Evolutionary conservation across 2,329 filamentous ascomycete genomes (phyloP).

Genomic region (Coniochaeta hoffmannii): DNA sequence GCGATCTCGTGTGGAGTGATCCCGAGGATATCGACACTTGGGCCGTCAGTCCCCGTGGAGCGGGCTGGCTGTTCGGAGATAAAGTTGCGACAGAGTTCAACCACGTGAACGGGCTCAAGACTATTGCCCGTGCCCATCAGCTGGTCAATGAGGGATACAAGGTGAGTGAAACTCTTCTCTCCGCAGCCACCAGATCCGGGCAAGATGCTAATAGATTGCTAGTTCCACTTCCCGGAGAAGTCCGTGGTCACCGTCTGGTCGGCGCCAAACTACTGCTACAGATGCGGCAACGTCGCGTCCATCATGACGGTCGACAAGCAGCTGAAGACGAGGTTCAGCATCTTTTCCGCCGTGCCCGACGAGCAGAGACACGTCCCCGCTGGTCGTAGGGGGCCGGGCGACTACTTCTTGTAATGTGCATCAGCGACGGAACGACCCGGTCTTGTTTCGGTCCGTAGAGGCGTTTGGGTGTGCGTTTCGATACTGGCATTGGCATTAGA

Average conservation of each 20-base stretch:
- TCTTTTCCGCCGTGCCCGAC: constrained; percentile 84
- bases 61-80: constrained; percentile 96
- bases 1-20: constrained; percentile 96
- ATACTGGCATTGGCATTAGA: constrained; percentile 1
- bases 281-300: constrained; percentile 93
- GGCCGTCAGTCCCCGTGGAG: constrained; percentile 85
- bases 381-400: constrained; percentile 57
- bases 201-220: constrained; percentile 17
- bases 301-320: constrained; percentile 89
- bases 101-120: constrained; percentile 90
- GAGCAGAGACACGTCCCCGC: constrained; percentile 74
- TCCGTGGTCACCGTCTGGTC: constrained; percentile 98
- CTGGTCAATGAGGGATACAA: constrained; percentile 98
- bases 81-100: constrained; percentile 98
- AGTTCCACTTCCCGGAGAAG: constrained; percentile 92
- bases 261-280: constrained; percentile 90
- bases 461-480: neutral
- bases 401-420: constrained; percentile 56
- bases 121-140: constrained; percentile 96
- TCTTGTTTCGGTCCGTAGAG: neutral
- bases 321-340: constrained; percentile 84
- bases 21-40: constrained; percentile 97
- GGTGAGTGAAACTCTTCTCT: constrained; percentile 39
- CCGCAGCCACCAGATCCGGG: neutral
- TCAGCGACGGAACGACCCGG: neutral